Evolutionary conservation across 169 alveolate genomes (phyloP), one percentile per base, ranked within the genome.

Genomic region (Eimeria brunetti): DNA sequence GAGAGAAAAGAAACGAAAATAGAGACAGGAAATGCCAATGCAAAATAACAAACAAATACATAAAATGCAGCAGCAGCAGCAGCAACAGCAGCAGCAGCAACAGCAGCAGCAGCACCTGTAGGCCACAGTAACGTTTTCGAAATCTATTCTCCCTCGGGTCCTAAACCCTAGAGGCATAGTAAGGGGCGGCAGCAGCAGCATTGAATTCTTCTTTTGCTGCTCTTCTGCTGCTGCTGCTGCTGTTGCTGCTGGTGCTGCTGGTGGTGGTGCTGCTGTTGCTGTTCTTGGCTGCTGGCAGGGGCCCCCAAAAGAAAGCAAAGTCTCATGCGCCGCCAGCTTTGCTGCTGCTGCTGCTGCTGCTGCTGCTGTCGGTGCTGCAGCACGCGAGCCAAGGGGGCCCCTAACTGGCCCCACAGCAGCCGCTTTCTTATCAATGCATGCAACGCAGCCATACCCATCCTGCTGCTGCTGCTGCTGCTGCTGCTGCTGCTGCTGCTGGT

Each of bases 91-190:
- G 58, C 58, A 18, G 44, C 69, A 51, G 69, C 44, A 80, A 49
- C 46, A n/a, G 89, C 2, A 16, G 67, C 67, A 27, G 27, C n/a
- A 18, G 33, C 18, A 41, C 94, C 94, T 71, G 94, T 88, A 88
- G 14, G 78, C 94, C 49, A 88, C 94, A 12, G 84, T 62, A 9
- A 88, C 94, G 33, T 88, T 71, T n/a, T 88, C 94, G 44, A 88
- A 88, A 71, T 88, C 94, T 5, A 88, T 67, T 1, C 94, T 62
- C 7, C 94, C 94, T 9, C 84, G 62, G 2, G 94, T 88, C 1
- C 46, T 14, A 80, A 80, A 51, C 6, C 89, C 89, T 22, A 80
- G 46, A 16, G 92, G 22, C 44, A 60, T 62, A 2, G 92, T 3
- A 56, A 38, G 58, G 18, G 94, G 85, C 16, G 41, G 64, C 27